Evolutionary conservation across 1,284 basidiomycete genomes (phyloP).

Genomic region (Austroboletus niveus): DNA sequence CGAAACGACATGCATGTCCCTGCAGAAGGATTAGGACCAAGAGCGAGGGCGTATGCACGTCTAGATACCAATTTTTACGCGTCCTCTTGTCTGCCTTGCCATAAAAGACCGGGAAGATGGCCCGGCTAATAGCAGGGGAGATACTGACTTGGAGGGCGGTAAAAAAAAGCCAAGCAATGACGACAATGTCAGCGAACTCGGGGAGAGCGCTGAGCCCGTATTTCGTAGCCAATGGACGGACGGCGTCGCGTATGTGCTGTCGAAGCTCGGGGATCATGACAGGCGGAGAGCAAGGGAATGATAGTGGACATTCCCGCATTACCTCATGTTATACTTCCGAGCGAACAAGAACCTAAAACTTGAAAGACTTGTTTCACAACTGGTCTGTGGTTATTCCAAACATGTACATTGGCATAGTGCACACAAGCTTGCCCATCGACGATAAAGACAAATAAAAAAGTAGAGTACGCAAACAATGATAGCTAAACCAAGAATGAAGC

Average conservation of each 20-base stretch:
- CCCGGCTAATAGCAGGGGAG: slow-evolving; percentile 46
- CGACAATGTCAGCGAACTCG: slow-evolving; percentile 66
- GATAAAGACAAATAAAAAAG: slow-evolving; percentile 36
- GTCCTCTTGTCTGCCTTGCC: slow-evolving; percentile 40
- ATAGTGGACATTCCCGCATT: slow-evolving; percentile 1
- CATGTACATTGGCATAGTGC: slow-evolving; percentile 32
- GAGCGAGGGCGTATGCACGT: not conserved
- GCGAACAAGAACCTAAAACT: slow-evolving; percentile 13
- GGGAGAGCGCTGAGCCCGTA: slow-evolving; percentile 41
- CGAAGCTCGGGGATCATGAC: slow-evolving; percentile 31
- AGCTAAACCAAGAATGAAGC: slow-evolving; percentile 24
- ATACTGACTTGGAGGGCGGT: slow-evolving; percentile 48
- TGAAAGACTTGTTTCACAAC: not conserved
- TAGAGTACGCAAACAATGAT: slow-evolving; percentile 18
- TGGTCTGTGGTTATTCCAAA: slow-evolving; percentile 9
- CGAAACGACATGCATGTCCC: slow-evolving; percentile 55
- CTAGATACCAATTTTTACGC: slow-evolving; percentile 53
- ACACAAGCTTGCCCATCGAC: slow-evolving; percentile 19
- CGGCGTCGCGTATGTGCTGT: slow-evolving; percentile 26
- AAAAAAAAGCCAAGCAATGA: slow-evolving; percentile 54
- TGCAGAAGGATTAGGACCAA: slow-evolving; percentile 19
- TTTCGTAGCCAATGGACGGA: slow-evolving; percentile 22
- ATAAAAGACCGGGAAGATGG: slow-evolving; percentile 43
- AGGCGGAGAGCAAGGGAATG: not conserved
- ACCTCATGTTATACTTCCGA: slow-evolving; percentile 14